Evolutionary conservation across 2,329 filamentous ascomycete species (phyloP).

Genomic region (Karstenula rhodostoma): DNA sequence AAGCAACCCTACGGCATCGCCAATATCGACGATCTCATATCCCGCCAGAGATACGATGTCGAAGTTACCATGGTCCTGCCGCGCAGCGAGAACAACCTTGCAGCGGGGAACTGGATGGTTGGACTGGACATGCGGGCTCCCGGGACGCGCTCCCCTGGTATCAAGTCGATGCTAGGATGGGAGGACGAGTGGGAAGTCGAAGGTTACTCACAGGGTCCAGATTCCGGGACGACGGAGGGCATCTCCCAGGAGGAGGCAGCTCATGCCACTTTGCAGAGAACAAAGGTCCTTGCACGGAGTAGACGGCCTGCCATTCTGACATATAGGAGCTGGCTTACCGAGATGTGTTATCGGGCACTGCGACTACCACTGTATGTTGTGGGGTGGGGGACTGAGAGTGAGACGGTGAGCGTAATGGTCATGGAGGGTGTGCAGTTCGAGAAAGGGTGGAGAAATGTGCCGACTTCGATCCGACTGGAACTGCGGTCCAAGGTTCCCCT

Average conservation of each 20-base stretch:
- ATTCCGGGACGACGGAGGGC: slow-evolving; percentile 20
- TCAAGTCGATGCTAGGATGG: slow-evolving; percentile 37
- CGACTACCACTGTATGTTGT: slow-evolving; percentile 73
- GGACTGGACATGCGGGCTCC: slow-evolving; percentile 71
- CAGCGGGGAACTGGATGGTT: slow-evolving; percentile 93
- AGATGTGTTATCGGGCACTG: slow-evolving; percentile 35
- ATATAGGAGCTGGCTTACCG: slow-evolving; percentile 67
- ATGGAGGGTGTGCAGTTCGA: slow-evolving; percentile 76
- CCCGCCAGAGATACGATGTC: slow-evolving; percentile 85
- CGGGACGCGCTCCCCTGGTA: slow-evolving; percentile 12
- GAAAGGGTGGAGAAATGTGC: slow-evolving; percentile 61
- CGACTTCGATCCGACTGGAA: slow-evolving; percentile 67
- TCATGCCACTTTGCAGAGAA: slow-evolving; percentile 20
- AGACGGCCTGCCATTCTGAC: slow-evolving; percentile 80
- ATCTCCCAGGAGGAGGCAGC: slow-evolving; percentile 6
- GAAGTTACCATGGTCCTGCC: slow-evolving; percentile 78
- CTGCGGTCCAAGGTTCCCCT: slow-evolving; percentile 73
- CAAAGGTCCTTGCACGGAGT: slow-evolving; percentile 56
- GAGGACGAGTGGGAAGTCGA: slow-evolving; percentile 43
- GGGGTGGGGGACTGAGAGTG: slow-evolving; percentile 69
- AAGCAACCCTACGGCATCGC: slow-evolving; percentile 62
- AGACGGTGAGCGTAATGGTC: slow-evolving; percentile 71
- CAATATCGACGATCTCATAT: slow-evolving; percentile 54
- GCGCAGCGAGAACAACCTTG: slow-evolving; percentile 76
- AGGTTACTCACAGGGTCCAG: slow-evolving; percentile 28